Base-by-base conservation (phyloP, 208 protist species). In the Borovskyia barvae region DNA sequence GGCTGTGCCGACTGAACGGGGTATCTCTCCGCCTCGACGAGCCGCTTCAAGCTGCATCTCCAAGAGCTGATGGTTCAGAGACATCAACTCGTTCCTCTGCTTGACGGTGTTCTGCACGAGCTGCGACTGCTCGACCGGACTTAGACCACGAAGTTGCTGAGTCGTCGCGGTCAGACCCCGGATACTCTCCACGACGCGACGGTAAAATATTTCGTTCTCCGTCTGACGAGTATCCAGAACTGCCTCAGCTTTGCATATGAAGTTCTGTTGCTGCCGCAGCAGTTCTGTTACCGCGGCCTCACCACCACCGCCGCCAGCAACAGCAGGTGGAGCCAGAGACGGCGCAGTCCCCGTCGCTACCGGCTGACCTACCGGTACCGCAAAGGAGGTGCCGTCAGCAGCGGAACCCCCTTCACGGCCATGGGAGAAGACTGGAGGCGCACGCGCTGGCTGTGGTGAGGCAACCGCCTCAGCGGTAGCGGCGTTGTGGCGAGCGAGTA, bases 51-150 rank as follows among this genome's bases (percentile, higher is more conserved):
- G 24, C 52, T 90, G 79, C 45, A 91, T 49, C 17, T 94, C 80
- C 25, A 91, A 46, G 7, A 94, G 67, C 25, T 90, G 62, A 15
- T 78, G 68, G 54, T 90, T 94, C 14, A 91, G 67, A 6, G 55
- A 57, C 54, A 90, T 51, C 9, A 94, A 61, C 36, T 85, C 72
- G 48, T 87, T 82, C 30, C 82, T 78, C 64, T 94, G 84, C 51
- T 84, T 68, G 40, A 94, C 75, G 2, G 75, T 79, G 36, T 75
- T 60, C 30, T 74, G 78, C 24, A 94, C 41, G 17, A 94, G 58
- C 42, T 79, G 52, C 12, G 84, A 51, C 64, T 91, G 84, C 39
- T 94, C 79, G 19, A 73, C 57, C 3, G 82, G 65, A 15, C 56
- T 76, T 25, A 91, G 55, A 1, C 79, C 79, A 8, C 56, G 52